These are phyloP conservation scores for Paramecium sonneborni DNA, from an alignment of 73 alveolate species.

Conservation along the genomic window DNA sequence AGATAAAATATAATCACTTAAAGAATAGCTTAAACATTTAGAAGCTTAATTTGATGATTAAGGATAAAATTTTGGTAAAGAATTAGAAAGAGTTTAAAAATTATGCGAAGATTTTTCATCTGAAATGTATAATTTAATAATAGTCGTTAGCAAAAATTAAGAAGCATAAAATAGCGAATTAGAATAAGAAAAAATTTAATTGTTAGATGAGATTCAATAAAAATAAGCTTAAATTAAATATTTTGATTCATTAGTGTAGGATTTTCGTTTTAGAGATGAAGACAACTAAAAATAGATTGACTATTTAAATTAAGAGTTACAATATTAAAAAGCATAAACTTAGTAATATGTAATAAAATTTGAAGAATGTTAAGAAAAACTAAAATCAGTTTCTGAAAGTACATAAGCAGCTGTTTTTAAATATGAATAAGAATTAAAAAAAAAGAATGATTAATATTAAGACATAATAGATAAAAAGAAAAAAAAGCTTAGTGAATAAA, in stretches of 20 bases:
- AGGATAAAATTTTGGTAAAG: conserved; percentile 50
- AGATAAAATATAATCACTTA: background rate
- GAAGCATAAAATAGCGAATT: background rate
- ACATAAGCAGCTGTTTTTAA: background rate
- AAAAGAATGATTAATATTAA: background rate
- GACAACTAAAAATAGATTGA: conserved; percentile 25
- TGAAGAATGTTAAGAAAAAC: background rate
- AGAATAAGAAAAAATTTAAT: background rate
- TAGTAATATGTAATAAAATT: background rate
- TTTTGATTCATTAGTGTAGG: conserved; percentile 14
- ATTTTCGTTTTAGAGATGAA: conserved; percentile 1
- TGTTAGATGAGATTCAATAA: background rate
- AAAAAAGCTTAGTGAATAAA: background rate
- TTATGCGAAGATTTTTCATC: conserved; percentile 44
- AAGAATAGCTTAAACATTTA: conserved; percentile 12
- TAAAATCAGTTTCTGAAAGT: background rate
- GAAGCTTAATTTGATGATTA: conserved; percentile 1
- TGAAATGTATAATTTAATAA: background rate
- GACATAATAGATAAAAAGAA: background rate
- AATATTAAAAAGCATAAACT: background rate
- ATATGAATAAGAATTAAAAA: background rate
- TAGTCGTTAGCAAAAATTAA: conserved; percentile 44
- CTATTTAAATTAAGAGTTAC: background rate
- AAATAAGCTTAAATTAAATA: conserved; percentile 17
- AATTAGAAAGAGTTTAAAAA: conserved; percentile 48